A percentile compares a stretch with the other conserved stretches of the same genome.
phyloP scores from a whole-genome alignment of 768 basidiomycete species.

The Amanita exitialis region DNA sequence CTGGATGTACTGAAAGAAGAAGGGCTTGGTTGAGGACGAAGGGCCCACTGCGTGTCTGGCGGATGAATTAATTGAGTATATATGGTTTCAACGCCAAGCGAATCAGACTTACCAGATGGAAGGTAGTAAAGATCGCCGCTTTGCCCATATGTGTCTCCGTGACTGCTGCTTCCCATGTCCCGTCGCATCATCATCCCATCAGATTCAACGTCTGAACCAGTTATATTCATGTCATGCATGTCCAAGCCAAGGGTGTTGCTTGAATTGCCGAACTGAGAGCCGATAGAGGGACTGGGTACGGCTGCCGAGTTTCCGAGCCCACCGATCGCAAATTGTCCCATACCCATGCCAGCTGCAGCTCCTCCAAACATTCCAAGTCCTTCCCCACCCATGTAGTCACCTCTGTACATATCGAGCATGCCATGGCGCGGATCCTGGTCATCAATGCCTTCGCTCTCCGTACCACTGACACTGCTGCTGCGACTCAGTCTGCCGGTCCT shows the following conservation, averaged over 20 bases:
- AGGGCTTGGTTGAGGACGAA: conserved; percentile 26
- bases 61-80: conserved; percentile 14
- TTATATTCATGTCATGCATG: conserved; percentile 20
- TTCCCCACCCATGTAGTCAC: conserved; percentile 32
- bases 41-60: conserved; percentile 29
- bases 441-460: conserved; percentile 5
- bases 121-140: conserved; percentile 9
- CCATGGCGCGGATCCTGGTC: conserved; percentile 8
- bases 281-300: neutral
- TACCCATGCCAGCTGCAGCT: conserved; percentile 6
- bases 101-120: conserved; percentile 4
- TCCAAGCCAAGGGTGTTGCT: conserved; percentile 1
- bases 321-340: conserved; percentile 2
- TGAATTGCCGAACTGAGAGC: conserved; percentile 2
- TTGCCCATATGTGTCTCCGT: conserved; percentile 1
- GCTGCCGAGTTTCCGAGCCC: neutral
- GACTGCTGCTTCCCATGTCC: neutral
- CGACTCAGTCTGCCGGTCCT: conserved; percentile 1
- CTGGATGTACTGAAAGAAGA: conserved; percentile 31
- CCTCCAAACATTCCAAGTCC: conserved; percentile 12
- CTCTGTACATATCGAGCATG: conserved; percentile 44
- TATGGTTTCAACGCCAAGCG: conserved; percentile 11
- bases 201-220: conserved; percentile 44
- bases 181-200: conserved; percentile 35
- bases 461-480: conserved; percentile 7